phyloP scores from a whole-genome alignment of 495 filamentous ascomycete genomes.

The Daldinia grandis region DNA sequence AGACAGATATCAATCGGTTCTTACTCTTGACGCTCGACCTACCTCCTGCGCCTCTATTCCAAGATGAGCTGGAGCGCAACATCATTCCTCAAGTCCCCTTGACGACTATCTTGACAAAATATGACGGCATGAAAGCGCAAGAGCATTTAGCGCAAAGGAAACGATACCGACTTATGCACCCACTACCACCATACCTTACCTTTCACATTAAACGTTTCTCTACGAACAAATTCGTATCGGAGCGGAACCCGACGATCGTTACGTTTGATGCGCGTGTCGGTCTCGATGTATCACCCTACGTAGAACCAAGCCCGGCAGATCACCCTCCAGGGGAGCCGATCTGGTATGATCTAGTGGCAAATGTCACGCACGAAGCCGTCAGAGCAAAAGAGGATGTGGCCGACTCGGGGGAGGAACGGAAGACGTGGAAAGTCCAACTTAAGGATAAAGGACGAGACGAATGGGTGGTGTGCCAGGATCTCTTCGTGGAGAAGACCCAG shows the following conservation, averaged over 20 bases:
- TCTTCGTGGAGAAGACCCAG: conserved; percentile 88
- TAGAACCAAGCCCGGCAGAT: conserved; percentile 59
- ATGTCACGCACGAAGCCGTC: conserved; percentile 92
- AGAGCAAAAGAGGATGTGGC: conserved; percentile 75
- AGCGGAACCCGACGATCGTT: conserved; percentile 98
- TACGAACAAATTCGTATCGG: conserved; percentile 92
- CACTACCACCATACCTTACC: conserved; percentile 87
- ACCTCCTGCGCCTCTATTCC: conserved; percentile 93
- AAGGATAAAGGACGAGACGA: conserved; percentile 71
- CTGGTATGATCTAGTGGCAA: conserved; percentile 95
- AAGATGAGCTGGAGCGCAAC: conserved; percentile 87
- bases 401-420: conserved; percentile 82
- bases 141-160: conserved; percentile 86
- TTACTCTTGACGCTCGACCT: conserved; percentile 92
- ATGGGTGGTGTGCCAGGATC: conserved; percentile 93
- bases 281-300: conserved; percentile 88
- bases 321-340: conserved; percentile 82
- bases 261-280: conserved; percentile 81
- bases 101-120: conserved; percentile 88
- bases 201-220: conserved; percentile 98
- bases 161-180: conserved; percentile 90
- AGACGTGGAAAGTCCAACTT: conserved; percentile 80
- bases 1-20: conserved; percentile 78
- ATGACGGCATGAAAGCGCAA: conserved; percentile 87
- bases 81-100: conserved; percentile 97